Percentiles rank a stretch among this genome's conserved stretches.
Conservation (phyloP, 495 filamentous ascomycete genomes). For the Oidiodendron maius region DNA sequence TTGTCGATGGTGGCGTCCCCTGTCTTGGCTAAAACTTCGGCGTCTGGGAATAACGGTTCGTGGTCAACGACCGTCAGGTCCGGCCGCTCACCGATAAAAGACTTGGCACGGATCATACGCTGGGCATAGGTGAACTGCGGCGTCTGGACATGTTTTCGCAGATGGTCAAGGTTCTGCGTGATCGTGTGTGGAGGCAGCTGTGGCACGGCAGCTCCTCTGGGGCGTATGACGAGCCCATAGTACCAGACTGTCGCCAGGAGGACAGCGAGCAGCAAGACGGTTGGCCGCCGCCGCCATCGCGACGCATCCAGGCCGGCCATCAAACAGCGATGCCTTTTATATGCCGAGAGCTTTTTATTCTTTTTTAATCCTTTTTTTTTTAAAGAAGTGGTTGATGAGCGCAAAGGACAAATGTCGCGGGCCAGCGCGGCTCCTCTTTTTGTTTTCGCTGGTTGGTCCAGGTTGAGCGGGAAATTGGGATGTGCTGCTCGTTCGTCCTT, state of each 20-base stretch:
- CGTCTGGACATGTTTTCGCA: constrained; percentile 3
- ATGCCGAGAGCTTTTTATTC: no score
- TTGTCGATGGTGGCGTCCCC: no score
- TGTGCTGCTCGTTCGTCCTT: no score
- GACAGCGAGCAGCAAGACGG: neutral
- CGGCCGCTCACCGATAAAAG: constrained; percentile 1
- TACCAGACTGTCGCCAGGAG: neutral
- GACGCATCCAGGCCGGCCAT: neutral
- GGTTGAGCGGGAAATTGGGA: no score
- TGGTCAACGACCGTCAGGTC: constrained; percentile 10
- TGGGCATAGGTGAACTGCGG: constrained; percentile 11
- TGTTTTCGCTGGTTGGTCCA: no score
- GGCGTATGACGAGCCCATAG: neutral
- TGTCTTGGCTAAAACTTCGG: no score
- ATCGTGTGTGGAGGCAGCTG: neutral
- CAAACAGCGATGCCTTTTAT: no score
- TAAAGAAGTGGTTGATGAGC: no score
- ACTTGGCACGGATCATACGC: constrained; percentile 9
- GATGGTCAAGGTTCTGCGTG: constrained; percentile 10
- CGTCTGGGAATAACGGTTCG: constrained; percentile 5
- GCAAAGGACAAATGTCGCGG: no score
- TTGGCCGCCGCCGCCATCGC: neutral
- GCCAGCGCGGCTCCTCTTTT: no score
- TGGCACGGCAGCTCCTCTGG: no score
- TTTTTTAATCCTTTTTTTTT: no score